Evolutionary conservation across 2,329 filamentous ascomycete genomes (phyloP).

Genomic region (Colletotrichum sp.): DNA sequence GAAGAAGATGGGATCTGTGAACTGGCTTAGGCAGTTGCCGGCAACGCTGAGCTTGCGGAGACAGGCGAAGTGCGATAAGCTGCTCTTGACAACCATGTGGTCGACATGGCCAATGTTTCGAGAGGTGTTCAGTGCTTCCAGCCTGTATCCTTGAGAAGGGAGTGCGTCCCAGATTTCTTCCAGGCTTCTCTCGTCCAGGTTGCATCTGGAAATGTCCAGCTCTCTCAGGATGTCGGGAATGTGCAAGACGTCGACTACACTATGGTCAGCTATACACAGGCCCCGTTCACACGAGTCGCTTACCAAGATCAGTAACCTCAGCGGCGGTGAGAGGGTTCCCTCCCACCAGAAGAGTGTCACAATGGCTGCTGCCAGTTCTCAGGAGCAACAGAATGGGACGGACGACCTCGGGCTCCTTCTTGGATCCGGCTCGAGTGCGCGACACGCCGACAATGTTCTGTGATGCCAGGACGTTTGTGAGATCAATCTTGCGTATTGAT

Average conservation of each 20-base stretch:
- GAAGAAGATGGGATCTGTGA: constrained; percentile 51
- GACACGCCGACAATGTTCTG: constrained; percentile 9
- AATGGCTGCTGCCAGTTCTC: constrained; percentile 50
- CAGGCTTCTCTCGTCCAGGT: constrained; percentile 54
- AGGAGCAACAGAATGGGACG: constrained; percentile 56
- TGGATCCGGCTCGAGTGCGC: constrained; percentile 8
- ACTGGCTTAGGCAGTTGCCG: constrained; percentile 53
- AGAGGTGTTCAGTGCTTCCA: constrained; percentile 57
- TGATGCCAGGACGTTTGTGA: constrained; percentile 46
- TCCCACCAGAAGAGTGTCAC: constrained; percentile 56
- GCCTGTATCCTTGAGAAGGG: constrained; percentile 45
- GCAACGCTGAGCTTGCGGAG: constrained; percentile 55
- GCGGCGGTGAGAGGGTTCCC: constrained; percentile 51
- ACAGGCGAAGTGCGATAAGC: constrained; percentile 47
- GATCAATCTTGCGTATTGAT: constrained; percentile 58
- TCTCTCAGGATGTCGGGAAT: constrained; percentile 41
- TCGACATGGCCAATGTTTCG: constrained; percentile 57
- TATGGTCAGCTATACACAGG: neutral
- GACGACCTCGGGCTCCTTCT: constrained; percentile 42
- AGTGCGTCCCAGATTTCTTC: constrained; percentile 53
- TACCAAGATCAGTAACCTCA: constrained; percentile 57
- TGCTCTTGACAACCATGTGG: constrained; percentile 48
- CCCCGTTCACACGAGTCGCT: neutral
- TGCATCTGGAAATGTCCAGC: constrained; percentile 57
- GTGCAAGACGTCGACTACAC: constrained; percentile 31